Conservation (phyloP, 2,329 filamentous ascomycete genomes). For the Dactylellina parvicollis region DNA sequence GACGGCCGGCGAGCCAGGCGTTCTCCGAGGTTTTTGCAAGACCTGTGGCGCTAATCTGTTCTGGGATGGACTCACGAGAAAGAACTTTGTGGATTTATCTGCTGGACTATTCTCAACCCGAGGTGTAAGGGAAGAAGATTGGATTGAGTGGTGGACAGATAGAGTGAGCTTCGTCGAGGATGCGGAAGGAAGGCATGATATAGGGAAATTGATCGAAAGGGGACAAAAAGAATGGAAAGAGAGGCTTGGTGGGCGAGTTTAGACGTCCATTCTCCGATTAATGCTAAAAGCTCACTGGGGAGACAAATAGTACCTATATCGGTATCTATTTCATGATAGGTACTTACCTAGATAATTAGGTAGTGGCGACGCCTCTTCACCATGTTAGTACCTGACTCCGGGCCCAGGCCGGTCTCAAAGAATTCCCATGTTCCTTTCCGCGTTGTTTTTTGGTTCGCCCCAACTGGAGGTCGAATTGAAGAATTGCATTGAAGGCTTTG, state of each 20-base stretch:
- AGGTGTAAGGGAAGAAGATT: slow-evolving; percentile 68
- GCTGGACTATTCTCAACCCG: slow-evolving; percentile 68
- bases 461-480: no score
- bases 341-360: no score
- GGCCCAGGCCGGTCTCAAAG: no score
- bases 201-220: slow-evolving; percentile 14
- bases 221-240: slow-evolving; percentile 26
- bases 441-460: no score
- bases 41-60: slow-evolving; percentile 73
- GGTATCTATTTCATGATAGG: no score
- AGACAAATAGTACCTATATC: no score
- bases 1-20: slow-evolving; percentile 62
- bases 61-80: slow-evolving; percentile 68
- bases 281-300: no score
- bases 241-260: slow-evolving; percentile 15
- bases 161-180: slow-evolving; percentile 72
- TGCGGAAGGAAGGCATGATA: slow-evolving; percentile 56
- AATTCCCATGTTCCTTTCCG: no score
- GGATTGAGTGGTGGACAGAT: slow-evolving; percentile 71
- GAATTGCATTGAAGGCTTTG: no score
- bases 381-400: no score
- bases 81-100: slow-evolving; percentile 72
- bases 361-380: no score
- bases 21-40: slow-evolving; percentile 71
- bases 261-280: no score